Evolutionary conservation across 805 yeast genomes (phyloP).

Genomic region (Zygosaccharomyces siamensis): DNA sequence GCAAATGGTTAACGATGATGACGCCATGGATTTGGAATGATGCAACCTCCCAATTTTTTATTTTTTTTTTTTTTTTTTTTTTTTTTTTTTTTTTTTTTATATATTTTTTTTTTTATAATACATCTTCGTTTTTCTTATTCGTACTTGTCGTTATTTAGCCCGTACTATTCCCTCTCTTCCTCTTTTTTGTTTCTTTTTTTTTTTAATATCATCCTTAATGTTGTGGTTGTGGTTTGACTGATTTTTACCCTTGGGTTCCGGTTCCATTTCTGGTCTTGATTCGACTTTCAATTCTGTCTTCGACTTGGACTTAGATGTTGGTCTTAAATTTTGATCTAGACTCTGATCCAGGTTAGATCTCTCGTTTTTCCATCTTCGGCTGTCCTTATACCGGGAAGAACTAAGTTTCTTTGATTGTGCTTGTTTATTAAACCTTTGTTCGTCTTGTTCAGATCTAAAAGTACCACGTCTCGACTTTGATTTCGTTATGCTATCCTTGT

Average conservation of each 20-base stretch:
- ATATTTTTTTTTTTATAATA: too few relatives aligned
- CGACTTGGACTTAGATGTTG: background rate
- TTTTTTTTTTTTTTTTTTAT: too few relatives aligned
- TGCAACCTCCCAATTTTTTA: background rate
- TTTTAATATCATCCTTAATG: background rate
- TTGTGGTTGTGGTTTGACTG: background rate
- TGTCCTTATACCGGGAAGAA: background rate
- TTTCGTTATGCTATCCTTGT: background rate
- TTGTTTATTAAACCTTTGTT: background rate
- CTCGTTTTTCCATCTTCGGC: background rate
- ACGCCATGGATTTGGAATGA: slow-evolving; percentile 23
- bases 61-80: background rate
- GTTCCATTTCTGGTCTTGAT: background rate
- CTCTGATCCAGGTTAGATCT: background rate
- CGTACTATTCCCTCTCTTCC: background rate
- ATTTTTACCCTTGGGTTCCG: background rate
- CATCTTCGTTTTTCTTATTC: too few relatives aligned
- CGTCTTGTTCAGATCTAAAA: background rate
- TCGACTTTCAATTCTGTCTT: background rate
- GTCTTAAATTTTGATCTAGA: background rate
- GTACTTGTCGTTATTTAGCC: background rate
- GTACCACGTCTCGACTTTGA: background rate
- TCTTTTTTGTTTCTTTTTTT: background rate
- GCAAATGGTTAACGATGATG: slow-evolving; percentile 13
- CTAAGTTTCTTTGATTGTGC: background rate